A percentile compares a stretch with the other conserved stretches of the same genome.
phyloP scores from a whole-genome alignment of 129 eudicot genomes.

The Flaveria bidentis region DNA sequence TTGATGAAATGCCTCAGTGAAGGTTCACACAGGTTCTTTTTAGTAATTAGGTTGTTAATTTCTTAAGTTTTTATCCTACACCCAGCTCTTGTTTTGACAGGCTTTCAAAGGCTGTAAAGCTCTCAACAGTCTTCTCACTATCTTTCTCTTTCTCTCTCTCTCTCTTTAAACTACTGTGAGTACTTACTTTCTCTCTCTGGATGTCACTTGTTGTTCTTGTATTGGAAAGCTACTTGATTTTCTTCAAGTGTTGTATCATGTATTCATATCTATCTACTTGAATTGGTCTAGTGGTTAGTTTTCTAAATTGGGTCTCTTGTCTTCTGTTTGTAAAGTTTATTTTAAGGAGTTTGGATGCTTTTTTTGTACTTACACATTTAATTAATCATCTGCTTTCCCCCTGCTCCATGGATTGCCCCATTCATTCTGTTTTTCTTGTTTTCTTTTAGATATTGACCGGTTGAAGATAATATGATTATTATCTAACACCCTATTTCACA shows the following conservation, averaged over 20 bases:
- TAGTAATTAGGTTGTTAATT: neutral
- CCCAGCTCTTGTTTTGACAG: constrained; percentile 13
- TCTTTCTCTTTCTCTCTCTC: constrained; percentile 23
- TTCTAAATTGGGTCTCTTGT: constrained; percentile 39
- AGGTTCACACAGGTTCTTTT: neutral
- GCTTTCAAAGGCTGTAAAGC: constrained; percentile 58
- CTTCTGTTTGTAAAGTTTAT: neutral
- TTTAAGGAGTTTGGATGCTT: constrained; percentile 7
- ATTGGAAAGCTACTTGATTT: constrained; percentile 39
- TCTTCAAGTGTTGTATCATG: constrained; percentile 27
- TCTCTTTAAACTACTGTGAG: constrained; percentile 43
- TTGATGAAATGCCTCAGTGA: constrained; percentile 29
- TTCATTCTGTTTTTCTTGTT: constrained; percentile 4
- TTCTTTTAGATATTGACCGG: constrained; percentile 25
- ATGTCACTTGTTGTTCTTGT: constrained; percentile 30
- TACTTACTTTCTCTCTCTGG: constrained; percentile 30
- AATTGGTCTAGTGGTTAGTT: constrained; percentile 10
- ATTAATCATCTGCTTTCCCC: constrained; percentile 8
- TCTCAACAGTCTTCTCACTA: neutral
- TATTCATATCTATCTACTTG: constrained; percentile 29
- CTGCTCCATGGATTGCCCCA: constrained; percentile 24
- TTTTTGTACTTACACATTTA: neutral
- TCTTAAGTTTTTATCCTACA: constrained; percentile 25
- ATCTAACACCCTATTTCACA: neutral
- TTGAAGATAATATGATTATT: constrained; percentile 14